Conservation (phyloP, 192 early-diverging fungal species). For the Coemansia sp. region DNA sequence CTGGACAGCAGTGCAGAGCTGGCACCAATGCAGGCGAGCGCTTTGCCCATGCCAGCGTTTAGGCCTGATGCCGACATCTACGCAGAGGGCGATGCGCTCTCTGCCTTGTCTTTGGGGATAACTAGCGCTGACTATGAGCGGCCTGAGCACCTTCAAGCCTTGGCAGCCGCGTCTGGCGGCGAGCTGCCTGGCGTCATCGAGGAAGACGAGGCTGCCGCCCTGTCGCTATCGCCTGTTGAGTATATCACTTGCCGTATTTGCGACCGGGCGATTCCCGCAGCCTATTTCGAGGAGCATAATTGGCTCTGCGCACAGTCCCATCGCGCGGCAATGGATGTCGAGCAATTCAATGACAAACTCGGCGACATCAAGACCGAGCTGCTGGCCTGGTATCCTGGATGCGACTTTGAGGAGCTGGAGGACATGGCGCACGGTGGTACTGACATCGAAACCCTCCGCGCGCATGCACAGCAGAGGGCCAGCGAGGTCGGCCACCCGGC, state of each 20-base stretch:
- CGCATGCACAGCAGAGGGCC: constrained; percentile 14
- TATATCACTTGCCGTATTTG: constrained; percentile 49
- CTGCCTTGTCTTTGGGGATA: background rate
- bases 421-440: constrained; percentile 26
- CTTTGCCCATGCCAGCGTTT: background rate
- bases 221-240: constrained; percentile 13
- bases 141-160: background rate
- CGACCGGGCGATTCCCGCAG: constrained; percentile 32
- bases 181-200: constrained; percentile 3
- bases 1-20: background rate
- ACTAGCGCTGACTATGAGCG: background rate
- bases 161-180: background rate
- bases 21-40: background rate
- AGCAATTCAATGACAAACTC: constrained; percentile 44
- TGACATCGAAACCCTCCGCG: constrained; percentile 11
- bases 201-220: background rate
- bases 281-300: constrained; percentile 49
- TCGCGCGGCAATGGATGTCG: constrained; percentile 48
- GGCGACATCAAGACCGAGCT: constrained; percentile 34
- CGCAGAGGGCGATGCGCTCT: background rate
- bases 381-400: constrained; percentile 46
- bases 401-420: constrained; percentile 27
- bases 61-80: no score
- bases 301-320: constrained; percentile 53
- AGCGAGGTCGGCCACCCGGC: constrained; percentile 12